Evolutionary conservation across 1,139 yeast species (phyloP), one percentile per base, ranked within the genome.

Genomic region (Suhomyces bribrorum): DNA sequence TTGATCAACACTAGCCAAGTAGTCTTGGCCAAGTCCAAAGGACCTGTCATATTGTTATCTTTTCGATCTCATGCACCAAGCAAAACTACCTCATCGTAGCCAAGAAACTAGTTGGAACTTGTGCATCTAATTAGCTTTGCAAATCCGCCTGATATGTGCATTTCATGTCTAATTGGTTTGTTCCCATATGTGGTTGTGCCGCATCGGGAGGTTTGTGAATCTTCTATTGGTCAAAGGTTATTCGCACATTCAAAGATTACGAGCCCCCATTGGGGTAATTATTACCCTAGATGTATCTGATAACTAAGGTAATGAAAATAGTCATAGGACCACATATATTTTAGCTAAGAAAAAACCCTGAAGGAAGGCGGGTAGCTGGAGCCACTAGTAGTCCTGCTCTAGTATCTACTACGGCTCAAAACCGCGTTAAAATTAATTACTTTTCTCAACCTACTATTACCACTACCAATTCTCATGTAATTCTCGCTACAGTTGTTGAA

Each of bases 281-380:
- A 22, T n/a, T 23, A 7, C 27, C n/a, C 33, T 14, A 23, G 34
- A 31, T 31, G 34, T 4, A 31, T 31, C 34, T 22, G 34, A 31
- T 31, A 31, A 31, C 27, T 30, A 7, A 14, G 20, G 16, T 4
- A 4, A n/a, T 20, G 5, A 20, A 5, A 20, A 20, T 8, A 20
- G 5, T n/a, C 23, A 20, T 20, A 5, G 23, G 23, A 8, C 23
- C 6, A 20, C 5, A 20, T 3, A 8, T 20, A 8, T 4, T 3
- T n/a, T 4, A 20, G 23, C 11, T 20, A 20, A 4, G 11, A 20
- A 20, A 20, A 20, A 20, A 20, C 3, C 11, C 11, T 5, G 11
- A 20, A 20, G 11, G 23, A 20, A 4, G 23, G 23, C 6, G 23
- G 23, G 23, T 20, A 20, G n/a, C n/a, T n/a, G n/a, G n/a, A n/a